Base-by-base conservation (phyloP, 31 red algal genomes). In the Pterothamnion heteromorphum region DNA sequence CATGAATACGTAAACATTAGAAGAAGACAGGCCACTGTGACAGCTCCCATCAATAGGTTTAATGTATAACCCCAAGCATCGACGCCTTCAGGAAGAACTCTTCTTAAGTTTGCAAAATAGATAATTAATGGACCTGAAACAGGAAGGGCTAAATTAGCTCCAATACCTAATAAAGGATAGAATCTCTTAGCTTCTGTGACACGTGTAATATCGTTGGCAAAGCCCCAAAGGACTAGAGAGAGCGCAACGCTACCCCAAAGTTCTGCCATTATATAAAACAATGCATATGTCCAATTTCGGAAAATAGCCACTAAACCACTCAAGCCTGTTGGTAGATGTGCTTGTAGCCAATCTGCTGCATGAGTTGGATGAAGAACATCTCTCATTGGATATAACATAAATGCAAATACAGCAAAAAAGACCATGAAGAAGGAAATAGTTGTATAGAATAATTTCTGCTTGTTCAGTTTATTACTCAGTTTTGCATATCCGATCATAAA, bases 111-210 rank as follows among this genome's bases (percentile, higher is more conserved):
- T 21, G 97, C 97, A 24, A 98, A 95, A 64, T 82, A 97, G 21
- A 95, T 92, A 80, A 98, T 95, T 80, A 97, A 98, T 89, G 97
- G 97, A n/a, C 97, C 97, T 37, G 93, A 95, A 88, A 98, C 97
- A 80, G 97, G 94, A n/a, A 98, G 94, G 9, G 97, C 97, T 0
- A 98, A 95, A 91, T 98, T 98, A 21, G 97, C 97, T 57, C 94
- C 94, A 24, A 98, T 84, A 0, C 97, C 97, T 91, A 98, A 98
- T 23, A 98, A 74, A 9, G 97, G 97, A 34, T 97, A 98, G 82
- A 95, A 98, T 91, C 97, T 98, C 86, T 98, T 97, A 22, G 97
- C 97, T 81, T 98, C 97, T 37, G 95, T 92, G 4, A 98, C 97
- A 80, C 93, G 94, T 28, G 95, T 98, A 22, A 97, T 93, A 71